These are phyloP conservation scores for Sisymbrium altissimum DNA, from an alignment of 345 rosid species.

Conservation along the genomic window DNA sequence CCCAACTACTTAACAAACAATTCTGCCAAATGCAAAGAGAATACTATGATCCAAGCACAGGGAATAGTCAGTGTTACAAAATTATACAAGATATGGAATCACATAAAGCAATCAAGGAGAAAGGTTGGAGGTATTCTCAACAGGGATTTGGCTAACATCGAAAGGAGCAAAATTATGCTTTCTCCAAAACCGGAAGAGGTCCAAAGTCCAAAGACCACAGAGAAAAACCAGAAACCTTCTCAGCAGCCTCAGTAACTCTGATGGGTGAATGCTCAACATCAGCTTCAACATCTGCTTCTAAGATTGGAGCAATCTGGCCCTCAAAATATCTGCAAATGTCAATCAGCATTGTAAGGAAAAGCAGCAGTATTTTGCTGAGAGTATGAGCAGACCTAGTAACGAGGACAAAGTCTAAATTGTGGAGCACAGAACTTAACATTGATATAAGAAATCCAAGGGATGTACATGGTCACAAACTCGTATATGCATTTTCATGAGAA, in stretches of 20 bases:
- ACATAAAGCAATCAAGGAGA: background rate
- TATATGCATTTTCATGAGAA: background rate
- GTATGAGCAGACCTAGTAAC: too few relatives aligned
- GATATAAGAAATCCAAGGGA: conserved; percentile 3
- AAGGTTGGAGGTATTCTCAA: conserved; percentile 43
- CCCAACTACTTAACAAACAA: too few relatives aligned
- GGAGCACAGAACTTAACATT: background rate
- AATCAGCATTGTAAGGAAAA: too few relatives aligned
- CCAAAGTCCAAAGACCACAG: too few relatives aligned
- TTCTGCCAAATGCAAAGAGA: too few relatives aligned
- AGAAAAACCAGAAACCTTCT: conserved; percentile 58
- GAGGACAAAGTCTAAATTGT: background rate
- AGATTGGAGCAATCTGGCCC: conserved; percentile 71
- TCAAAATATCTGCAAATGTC: conserved; percentile 74
- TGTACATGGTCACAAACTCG: background rate
- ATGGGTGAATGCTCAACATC: conserved; percentile 42
- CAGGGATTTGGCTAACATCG: conserved; percentile 82
- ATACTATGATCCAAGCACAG: conserved; percentile 50
- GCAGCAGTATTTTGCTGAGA: too few relatives aligned
- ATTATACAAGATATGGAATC: background rate
- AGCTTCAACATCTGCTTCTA: conserved; percentile 54
- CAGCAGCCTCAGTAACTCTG: conserved; percentile 80
- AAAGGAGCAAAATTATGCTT: conserved; percentile 88
- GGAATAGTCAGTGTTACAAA: conserved; percentile 2
- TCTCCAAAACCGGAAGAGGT: conserved; percentile 94